Evolutionary conservation across 2,329 filamentous ascomycete genomes (phyloP), one percentile per base, ranked within the genome.

Genomic region (Aspergillus phoenicis): DNA sequence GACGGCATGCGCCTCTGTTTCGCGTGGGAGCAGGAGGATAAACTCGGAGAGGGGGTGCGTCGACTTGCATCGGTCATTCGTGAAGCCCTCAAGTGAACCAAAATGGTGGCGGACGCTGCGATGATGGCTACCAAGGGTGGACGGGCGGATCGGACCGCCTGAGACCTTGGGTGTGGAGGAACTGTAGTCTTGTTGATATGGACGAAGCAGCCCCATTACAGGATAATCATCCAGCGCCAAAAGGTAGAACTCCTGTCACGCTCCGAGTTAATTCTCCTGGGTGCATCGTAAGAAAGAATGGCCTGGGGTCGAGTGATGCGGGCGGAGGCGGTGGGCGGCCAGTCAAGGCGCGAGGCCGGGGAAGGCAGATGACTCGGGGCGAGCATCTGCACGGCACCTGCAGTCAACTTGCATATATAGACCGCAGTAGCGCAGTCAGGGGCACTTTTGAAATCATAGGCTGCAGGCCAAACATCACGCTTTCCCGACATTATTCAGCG

Each of bases 21-120:
- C 75, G 82, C 88, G 5, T 93, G 89, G 86, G 89, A 90, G 73
- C 82, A 88, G 1, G 87, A 89, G 68, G 81, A 83, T 24, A 80
- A 85, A 56, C 75, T 96, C 15, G 82, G 80, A 0, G 89, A 93
- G 68, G 91, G 90, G 0, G 82, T 94, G 6, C 75, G 80, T 71
- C 84, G 89, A 66, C 77, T 93, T 59, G 87, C 80, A 41, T 57
- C 62, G 52, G 70, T 69, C n/a, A 62, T 67, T 43, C 54, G 59
- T 45, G 47, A 57, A 53, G 52, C 7, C 11, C 39, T 56, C 38
- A 11, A 43, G 22, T 33, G 47, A 22, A 43, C n/a, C 3, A 8
- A 22, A 54, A 17, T 15, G 28, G 7, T 4, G 11, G 39, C n/a
- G 26, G 10, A 33, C 45, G 39, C 33, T 30, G 26, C 41, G 10